Base-by-base conservation (phyloP, 352 stramenopile species). In the Phytophthora sansomeana region DNA sequence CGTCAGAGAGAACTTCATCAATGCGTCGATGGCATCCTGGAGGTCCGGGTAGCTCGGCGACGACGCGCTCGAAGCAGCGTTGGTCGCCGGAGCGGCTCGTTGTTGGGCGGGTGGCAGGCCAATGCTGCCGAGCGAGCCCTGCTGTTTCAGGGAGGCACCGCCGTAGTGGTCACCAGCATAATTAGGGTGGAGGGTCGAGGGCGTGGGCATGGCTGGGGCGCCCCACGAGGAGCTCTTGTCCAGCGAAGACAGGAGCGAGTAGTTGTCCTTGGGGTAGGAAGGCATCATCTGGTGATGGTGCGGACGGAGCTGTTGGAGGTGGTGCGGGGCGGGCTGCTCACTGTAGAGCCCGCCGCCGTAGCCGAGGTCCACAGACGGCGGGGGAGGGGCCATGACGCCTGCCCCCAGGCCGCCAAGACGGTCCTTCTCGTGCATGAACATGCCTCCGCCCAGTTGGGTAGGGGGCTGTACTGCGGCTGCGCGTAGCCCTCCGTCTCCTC, bases 1-100 rank as follows among this genome's bases (percentile, higher is more conserved):
- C 41, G 85, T 88, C 19, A 93, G 72, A 58, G 85, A 93, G 57
- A 93, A 93, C 74, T 91, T 91, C 81, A 93, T 90, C 74, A 93
- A 85, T 76, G 85, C 83, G 75, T 93, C 85, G 68, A 93, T 93
- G 79, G 85, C 83, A 85, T 93, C 85, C 61, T 93, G 83, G 76
- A 93, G 79, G 55, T 93, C 81, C 17, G 83, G 85, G 74, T 92
- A 93, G 51, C 75, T 78, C 21, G 74, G 63, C 47, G 72, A 75
- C 39, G 68, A 74, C 35, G 69, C 59, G 61, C 65, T 73, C 48
- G 51, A 72, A 58, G 61, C 46, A 65, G 66, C 46, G 36, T 70
- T 63, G 58, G 56, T 69, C 39, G 54, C 58, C 17, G 61, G 33
- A 14, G 61, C 33, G 29, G 58, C 58, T 74, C 67, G 63, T 63